Evolutionary conservation across 345 rosid genomes (phyloP).

Genomic region (Draba incana): DNA sequence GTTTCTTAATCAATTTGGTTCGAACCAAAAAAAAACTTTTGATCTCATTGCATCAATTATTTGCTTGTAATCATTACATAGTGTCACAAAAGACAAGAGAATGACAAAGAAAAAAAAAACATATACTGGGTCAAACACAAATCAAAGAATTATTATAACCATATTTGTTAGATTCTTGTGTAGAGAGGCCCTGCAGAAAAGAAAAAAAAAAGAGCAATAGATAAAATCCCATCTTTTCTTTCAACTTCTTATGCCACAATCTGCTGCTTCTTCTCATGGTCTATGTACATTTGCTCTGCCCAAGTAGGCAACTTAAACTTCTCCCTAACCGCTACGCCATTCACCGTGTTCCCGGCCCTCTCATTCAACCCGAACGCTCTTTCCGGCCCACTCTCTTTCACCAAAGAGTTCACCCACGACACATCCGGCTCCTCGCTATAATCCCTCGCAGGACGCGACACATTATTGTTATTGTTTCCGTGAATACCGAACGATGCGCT

Average conservation of each 20-base stretch:
- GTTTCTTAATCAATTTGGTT: no score
- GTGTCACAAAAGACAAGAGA: constrained; percentile 43
- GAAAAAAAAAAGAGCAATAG: constrained; percentile 4
- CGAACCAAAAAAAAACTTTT: no score
- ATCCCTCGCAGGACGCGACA: constrained; percentile 33
- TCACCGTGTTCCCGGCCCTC: constrained; percentile 45
- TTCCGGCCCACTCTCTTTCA: constrained; percentile 67
- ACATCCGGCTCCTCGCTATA: constrained; percentile 76
- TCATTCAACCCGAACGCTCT: constrained; percentile 46
- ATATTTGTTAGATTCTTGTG: constrained; percentile 38
- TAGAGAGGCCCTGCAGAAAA: constrained; percentile 21
- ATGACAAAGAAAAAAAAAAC: constrained; percentile 27
- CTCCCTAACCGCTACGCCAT: constrained; percentile 44
- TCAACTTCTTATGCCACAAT: constrained; percentile 59
- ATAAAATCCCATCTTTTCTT: not conserved
- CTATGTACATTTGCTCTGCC: constrained; percentile 89
- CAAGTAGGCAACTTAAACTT: constrained; percentile 56
- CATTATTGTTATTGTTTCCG: constrained; percentile 42
- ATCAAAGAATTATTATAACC: constrained; percentile 38
- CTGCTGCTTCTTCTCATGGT: constrained; percentile 72
- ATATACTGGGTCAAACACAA: constrained; percentile 39
- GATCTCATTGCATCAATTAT: constrained; percentile 35
- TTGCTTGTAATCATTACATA: constrained; percentile 42
- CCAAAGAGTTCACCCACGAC: constrained; percentile 88
- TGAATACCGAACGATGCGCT: constrained; percentile 80